phyloP scores from a whole-genome alignment of 2,329 filamentous ascomycete genomes.

The Colletotrichum sp. region DNA sequence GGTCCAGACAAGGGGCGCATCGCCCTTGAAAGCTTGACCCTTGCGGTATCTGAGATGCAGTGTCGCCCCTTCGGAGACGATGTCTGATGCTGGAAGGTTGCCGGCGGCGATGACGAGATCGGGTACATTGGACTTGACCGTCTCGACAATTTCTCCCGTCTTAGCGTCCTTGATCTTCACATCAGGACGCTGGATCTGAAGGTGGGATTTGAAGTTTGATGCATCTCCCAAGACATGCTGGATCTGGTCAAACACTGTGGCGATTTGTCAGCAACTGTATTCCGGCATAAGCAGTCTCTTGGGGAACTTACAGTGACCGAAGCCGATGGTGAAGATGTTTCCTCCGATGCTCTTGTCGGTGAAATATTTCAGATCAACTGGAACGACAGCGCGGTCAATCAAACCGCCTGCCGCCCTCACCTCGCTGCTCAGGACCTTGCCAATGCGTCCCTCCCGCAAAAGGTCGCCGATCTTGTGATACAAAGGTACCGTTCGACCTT shows the following conservation, averaged over 20 bases:
- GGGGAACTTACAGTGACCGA: constrained; percentile 35
- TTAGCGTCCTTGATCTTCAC: background rate
- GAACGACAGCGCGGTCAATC: constrained; percentile 40
- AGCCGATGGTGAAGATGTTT: constrained; percentile 45
- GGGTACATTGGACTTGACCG: constrained; percentile 24
- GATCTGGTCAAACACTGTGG: background rate
- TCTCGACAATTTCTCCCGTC: background rate
- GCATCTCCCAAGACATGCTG: constrained; percentile 8
- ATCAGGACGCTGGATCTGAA: constrained; percentile 36
- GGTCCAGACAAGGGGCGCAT: constrained; percentile 51
- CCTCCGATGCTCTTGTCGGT: constrained; percentile 51
- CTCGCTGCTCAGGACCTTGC: constrained; percentile 58
- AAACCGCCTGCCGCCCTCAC: constrained; percentile 32
- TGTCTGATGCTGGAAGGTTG: constrained; percentile 31
- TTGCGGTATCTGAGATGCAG: constrained; percentile 50
- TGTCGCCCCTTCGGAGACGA: constrained; percentile 37
- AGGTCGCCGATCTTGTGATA: constrained; percentile 49
- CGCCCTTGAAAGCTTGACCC: constrained; percentile 53
- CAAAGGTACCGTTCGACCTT: constrained; percentile 52
- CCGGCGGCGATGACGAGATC: constrained; percentile 39
- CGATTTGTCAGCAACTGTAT: background rate
- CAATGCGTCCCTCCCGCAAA: constrained; percentile 50
- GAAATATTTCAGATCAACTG: constrained; percentile 50
- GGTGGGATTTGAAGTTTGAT: background rate
- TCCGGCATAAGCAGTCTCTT: rapidly evolving